A percentile compares a stretch with the other conserved stretches of the same genome.
These are phyloP conservation scores for Picochlorum sp. DNA, from an alignment of 139 green algal species.

Conservation along the genomic window DNA sequence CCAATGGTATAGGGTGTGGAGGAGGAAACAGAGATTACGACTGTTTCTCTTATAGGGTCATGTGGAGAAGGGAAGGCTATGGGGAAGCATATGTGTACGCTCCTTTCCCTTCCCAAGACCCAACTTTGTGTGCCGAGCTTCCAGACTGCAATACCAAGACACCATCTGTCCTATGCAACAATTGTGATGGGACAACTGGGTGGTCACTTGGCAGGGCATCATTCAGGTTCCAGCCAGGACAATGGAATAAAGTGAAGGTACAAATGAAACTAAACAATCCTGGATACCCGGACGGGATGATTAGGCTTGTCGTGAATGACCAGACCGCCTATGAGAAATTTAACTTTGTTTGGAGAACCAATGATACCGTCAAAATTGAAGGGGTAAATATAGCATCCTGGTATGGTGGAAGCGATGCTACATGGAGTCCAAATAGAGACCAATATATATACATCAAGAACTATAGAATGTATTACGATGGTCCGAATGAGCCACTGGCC, in stretches of 20 bases:
- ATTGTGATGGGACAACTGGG: conserved; percentile 2
- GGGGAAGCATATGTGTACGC: conserved; percentile 20
- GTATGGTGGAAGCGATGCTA: conserved; percentile 18
- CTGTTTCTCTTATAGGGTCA: conserved; percentile 15
- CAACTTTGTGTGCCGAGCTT: background rate
- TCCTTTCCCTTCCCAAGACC: conserved; percentile 3
- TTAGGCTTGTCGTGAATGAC: conserved; percentile 6
- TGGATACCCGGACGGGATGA: conserved; percentile 4
- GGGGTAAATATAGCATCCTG: conserved; percentile 14
- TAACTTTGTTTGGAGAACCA: conserved; percentile 3
- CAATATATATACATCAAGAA: conserved; percentile 14
- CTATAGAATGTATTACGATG: conserved; percentile 2
- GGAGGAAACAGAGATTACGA: conserved; percentile 6
- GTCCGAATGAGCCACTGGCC: background rate
- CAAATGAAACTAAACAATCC: conserved; percentile 8
- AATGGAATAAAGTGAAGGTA: conserved; percentile 12
- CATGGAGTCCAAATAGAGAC: conserved; percentile 5
- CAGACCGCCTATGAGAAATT: background rate
- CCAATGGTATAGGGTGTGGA: conserved; percentile 13
- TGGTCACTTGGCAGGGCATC: conserved; percentile 3
- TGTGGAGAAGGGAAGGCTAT: conserved; percentile 19
- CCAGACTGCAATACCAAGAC: background rate
- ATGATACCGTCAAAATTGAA: conserved; percentile 3
- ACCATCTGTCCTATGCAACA: background rate
- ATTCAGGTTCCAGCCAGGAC: conserved; percentile 10